Evolutionary conservation across 768 basidiomycete species (phyloP), one percentile per base, ranked within the genome.

Genomic region (Suillus subalutaceus): DNA sequence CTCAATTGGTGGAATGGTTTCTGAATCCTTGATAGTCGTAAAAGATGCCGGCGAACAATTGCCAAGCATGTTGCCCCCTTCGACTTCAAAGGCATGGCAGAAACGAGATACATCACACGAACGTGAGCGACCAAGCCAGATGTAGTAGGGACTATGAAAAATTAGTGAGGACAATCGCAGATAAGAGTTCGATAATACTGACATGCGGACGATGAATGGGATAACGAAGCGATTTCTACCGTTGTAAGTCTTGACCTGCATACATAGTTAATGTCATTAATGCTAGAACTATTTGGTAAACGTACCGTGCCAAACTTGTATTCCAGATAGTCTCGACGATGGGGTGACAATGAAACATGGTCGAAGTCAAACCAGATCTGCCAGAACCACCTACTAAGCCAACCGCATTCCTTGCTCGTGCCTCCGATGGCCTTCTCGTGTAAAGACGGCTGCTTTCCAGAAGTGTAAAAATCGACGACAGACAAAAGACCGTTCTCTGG

Each of bases 371-470:
- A 86, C 88, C 88, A 91, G 52, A 88, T 88, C 69, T 89, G 87
- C 90, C 90, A 92, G 79, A 92, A 92, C 86, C 88, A 87, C 4
- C 90, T 82, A n/a, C 84, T 83, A 58, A 88, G 78, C 88, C 88
- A 92, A 0, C 85, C 79, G 75, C 87, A 82, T 74, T 85, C 81
- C 53, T 87, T 87, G 67, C 84, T 86, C 30, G 81, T 80, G 0
- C 87, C 87, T 1, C 89, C 89, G 44, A 91, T 89, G 0, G 88
- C 85, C 73, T 82, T 84, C 56, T 87, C 85, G 67, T 88, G 85
- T 23, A 84, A 75, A 3, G 86, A 85, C 1, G 84, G 77, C 64
- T 85, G 83, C 38, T 83, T 85, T 16, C 82, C 83, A 3, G 86
- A 83, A 1, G 87, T 88, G 70, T 90, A 93, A 73, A 93, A 93